A percentile compares a stretch with the other conserved stretches of the same genome.
Evolutionary conservation across 1,284 basidiomycete genomes (phyloP).

Genomic region (Moesziomyces sp.): DNA sequence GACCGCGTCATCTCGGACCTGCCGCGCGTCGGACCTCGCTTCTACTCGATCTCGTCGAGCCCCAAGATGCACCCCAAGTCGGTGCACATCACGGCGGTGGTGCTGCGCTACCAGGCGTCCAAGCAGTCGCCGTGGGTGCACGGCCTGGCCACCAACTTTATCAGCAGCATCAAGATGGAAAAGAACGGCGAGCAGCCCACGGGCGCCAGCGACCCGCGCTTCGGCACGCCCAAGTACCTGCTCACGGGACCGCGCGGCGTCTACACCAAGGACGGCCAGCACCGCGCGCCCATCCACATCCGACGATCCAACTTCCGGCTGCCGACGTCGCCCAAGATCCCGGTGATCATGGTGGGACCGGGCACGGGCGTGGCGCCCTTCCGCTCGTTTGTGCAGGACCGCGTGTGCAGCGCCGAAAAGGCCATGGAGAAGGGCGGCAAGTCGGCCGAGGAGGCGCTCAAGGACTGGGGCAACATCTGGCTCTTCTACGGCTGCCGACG

Average conservation of each 20-base stretch:
- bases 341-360: slow-evolving; percentile 98
- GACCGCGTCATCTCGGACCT: slow-evolving; percentile 94
- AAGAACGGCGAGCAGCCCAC: slow-evolving; percentile 70
- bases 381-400: slow-evolving; percentile 97
- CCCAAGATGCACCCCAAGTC: slow-evolving; percentile 88
- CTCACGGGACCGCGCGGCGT: slow-evolving; percentile 88
- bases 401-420: slow-evolving; percentile 91
- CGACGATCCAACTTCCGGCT: slow-evolving; percentile 94
- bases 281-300: slow-evolving; percentile 92
- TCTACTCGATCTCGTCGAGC: slow-evolving; percentile 97
- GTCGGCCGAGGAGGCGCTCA: slow-evolving; percentile 86
- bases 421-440: slow-evolving; percentile 88
- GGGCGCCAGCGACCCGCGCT: slow-evolving; percentile 63
- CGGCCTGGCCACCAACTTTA: slow-evolving; percentile 65
- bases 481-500: slow-evolving; percentile 96
- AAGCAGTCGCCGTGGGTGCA: slow-evolving; percentile 49
- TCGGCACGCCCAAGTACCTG: slow-evolving; percentile 77
- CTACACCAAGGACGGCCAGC: slow-evolving; percentile 76
- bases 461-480: slow-evolving; percentile 92
- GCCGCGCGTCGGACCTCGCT: slow-evolving; percentile 92
- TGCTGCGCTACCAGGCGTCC: slow-evolving; percentile 69
- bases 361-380: slow-evolving; percentile 98
- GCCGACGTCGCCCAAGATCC: slow-evolving; percentile 96
- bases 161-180: slow-evolving; percentile 74
- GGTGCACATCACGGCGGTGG: slow-evolving; percentile 94